Evolutionary conservation across 306 rosid species (phyloP).

Genomic region (Psophocarpus tetragonolobus): DNA sequence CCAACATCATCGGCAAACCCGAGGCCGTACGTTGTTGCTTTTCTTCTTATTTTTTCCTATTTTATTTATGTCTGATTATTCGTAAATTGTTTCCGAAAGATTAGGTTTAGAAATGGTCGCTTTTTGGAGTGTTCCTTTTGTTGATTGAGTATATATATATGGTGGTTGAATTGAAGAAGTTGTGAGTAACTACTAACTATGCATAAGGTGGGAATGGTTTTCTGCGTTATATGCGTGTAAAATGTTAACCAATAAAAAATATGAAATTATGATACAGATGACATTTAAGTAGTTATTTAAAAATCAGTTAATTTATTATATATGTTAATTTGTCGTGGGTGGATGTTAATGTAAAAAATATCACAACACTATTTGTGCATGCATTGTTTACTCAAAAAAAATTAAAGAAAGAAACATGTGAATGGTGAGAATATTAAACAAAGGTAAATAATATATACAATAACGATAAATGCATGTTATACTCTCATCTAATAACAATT

Average conservation of each 20-base stretch:
- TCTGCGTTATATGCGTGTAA: not conserved
- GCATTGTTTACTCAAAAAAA: not conserved
- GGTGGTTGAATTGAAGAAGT: not conserved
- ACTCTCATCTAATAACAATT: not conserved
- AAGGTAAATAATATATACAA: not conserved
- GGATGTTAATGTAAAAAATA: no score
- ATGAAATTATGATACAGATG: no score
- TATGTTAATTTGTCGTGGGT: no score
- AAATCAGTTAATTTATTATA: no score
- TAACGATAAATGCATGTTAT: not conserved
- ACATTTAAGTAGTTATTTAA: no score
- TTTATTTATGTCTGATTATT: not conserved
- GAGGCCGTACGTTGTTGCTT: conserved; percentile 55
- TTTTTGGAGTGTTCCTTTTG: not conserved
- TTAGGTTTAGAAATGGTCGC: not conserved
- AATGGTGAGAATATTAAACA: not conserved
- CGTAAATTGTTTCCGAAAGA: not conserved
- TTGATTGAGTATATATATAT: not conserved
- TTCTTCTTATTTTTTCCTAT: not conserved
- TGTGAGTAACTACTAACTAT: not conserved
- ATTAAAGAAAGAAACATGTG: no score
- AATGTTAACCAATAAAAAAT: no score
- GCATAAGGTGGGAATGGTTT: not conserved
- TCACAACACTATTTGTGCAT: no score
- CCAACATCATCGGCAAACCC: conserved; percentile 72